Evolutionary conservation across 495 filamentous ascomycete genomes (phyloP).

Genomic region (Penicillium fimorum): DNA sequence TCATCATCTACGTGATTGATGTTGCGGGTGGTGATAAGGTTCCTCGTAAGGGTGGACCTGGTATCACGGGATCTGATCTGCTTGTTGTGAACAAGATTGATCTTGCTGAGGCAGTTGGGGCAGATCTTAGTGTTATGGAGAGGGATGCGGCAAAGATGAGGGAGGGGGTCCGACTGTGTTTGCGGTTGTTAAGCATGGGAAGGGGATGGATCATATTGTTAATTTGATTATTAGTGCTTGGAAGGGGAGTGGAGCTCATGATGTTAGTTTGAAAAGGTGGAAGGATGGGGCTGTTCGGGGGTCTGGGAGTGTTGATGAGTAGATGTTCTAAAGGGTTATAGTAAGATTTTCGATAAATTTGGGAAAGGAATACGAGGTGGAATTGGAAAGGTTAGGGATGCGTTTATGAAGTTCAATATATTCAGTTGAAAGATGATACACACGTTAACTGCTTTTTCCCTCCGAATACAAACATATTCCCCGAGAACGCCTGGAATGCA

Average conservation of each 20-base stretch:
- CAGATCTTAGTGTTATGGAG: constrained; percentile 92
- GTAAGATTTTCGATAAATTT: neutral
- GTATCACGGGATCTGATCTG: constrained; percentile 92
- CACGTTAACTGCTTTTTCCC: constrained; percentile 20
- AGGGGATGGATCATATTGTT: constrained; percentile 79
- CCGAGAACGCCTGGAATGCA: constrained; percentile 36
- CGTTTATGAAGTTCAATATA: constrained; percentile 10
- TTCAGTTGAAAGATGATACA: constrained; percentile 15
- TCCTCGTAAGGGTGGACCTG: constrained; percentile 91
- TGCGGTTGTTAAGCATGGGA: constrained; percentile 91
- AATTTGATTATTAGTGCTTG: constrained; percentile 88
- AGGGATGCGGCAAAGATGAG: constrained; percentile 91
- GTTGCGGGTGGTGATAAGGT: constrained; percentile 97
- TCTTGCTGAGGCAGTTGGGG: constrained; percentile 85
- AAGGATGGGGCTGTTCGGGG: constrained; percentile 49
- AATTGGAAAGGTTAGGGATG: neutral
- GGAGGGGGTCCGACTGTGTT: constrained; percentile 98
- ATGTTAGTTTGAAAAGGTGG: constrained; percentile 53
- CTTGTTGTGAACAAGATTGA: constrained; percentile 96
- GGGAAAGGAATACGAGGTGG: neutral
- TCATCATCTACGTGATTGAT: constrained; percentile 97
- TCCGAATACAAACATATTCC: constrained; percentile 26
- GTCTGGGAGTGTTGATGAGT: constrained; percentile 42
- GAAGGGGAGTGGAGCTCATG: constrained; percentile 78
- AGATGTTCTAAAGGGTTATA: constrained; percentile 12